A percentile compares a stretch with the other conserved stretches of the same genome.
phyloP scores from a whole-genome alignment of 495 filamentous ascomycete species.

The Acidomyces sp. region DNA sequence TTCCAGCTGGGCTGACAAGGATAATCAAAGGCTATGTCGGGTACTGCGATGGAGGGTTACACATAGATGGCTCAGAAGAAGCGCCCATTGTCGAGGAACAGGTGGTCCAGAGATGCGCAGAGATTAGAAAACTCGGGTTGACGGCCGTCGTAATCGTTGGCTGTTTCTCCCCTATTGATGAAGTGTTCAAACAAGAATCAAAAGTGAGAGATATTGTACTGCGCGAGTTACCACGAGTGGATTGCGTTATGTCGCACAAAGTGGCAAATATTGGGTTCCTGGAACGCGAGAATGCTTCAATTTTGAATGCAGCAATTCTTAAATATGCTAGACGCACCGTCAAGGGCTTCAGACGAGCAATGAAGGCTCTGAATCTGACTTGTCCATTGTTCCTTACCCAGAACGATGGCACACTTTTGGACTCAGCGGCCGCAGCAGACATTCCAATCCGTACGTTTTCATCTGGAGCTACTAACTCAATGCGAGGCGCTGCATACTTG shows the following conservation, averaged over 20 bases:
- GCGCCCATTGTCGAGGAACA: constrained; percentile 35
- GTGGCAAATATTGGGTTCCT: constrained; percentile 38
- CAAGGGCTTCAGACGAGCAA: constrained; percentile 31
- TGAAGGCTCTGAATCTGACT: constrained; percentile 30
- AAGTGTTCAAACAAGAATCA: constrained; percentile 36
- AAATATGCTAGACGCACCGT: constrained; percentile 35
- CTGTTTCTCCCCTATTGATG: constrained; percentile 46
- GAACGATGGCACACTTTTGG: constrained; percentile 40
- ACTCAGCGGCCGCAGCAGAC: constrained; percentile 31
- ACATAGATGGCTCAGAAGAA: constrained; percentile 39
- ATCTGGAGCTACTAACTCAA: constrained; percentile 42
- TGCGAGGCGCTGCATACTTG: constrained; percentile 38
- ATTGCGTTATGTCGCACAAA: constrained; percentile 36
- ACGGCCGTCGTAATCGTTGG: constrained; percentile 42
- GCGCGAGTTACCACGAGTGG: constrained; percentile 32
- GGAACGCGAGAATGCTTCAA: constrained; percentile 41
- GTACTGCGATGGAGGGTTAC: constrained; percentile 35
- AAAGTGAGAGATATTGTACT: constrained; percentile 33
- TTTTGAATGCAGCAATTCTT: constrained; percentile 39
- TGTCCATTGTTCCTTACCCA: constrained; percentile 40
- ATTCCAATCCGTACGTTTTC: constrained; percentile 39
- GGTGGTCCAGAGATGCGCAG: constrained; percentile 31
- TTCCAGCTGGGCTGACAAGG: constrained; percentile 22
- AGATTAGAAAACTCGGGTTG: constrained; percentile 35
- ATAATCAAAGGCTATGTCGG: constrained; percentile 37